Conservation (phyloP, 352 stramenopile genomes). For the Phytophthora sansomeana region DNA sequence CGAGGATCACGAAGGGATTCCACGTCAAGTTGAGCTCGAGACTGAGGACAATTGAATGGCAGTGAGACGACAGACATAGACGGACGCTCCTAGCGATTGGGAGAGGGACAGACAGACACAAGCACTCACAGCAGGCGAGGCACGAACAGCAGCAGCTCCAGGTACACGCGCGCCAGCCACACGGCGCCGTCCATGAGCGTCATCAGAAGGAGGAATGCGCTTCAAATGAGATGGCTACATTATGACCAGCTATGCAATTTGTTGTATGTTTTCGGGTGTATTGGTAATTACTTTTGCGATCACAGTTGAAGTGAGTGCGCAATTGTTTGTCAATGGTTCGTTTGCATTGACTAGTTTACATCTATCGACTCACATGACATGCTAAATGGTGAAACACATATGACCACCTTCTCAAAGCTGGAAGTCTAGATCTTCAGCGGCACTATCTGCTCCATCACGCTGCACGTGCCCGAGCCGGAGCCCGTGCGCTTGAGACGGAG, state of each 20-base stretch:
- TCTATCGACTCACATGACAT: no score
- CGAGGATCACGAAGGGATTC: constrained; percentile 73
- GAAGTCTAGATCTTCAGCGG: constrained; percentile 40
- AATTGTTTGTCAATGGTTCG: neutral
- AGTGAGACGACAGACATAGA: constrained; percentile 39
- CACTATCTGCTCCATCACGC: constrained; percentile 57
- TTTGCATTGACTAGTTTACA: neutral
- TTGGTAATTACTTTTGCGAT: no score
- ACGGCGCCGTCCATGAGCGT: constrained; percentile 41
- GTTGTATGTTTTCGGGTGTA: neutral
- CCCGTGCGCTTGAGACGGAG: constrained; percentile 87
- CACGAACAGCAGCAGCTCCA: constrained; percentile 70
- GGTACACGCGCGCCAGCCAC: constrained; percentile 68
- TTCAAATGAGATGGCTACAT: constrained; percentile 5
- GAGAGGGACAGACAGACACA: neutral
- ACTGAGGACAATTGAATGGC: constrained; percentile 33
- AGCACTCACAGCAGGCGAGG: constrained; percentile 70
- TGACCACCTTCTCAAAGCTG: neutral
- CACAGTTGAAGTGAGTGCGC: no score
- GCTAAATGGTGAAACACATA: no score
- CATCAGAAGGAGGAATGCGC: constrained; percentile 16
- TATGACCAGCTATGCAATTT: neutral
- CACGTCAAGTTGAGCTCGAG: constrained; percentile 70
- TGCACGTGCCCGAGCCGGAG: constrained; percentile 47
- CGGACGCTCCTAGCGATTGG: constrained; percentile 3